Conservation (phyloP, 768 basidiomycete genomes). For the Hebeloma cylindrosporum region DNA sequence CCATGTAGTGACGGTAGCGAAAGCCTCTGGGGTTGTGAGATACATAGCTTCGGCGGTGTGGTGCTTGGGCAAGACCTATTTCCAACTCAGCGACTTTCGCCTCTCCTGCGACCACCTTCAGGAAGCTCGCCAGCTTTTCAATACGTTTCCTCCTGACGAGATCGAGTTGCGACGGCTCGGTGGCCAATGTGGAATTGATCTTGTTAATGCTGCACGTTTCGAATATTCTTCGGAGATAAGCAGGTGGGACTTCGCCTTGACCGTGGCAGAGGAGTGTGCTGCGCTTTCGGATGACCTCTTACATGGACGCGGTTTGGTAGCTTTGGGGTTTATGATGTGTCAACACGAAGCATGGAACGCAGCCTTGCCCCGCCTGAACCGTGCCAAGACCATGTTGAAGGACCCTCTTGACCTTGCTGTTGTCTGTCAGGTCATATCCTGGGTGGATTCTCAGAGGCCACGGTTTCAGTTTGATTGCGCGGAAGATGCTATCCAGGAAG, state of each 20-base stretch:
- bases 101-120: slow-evolving; percentile 1
- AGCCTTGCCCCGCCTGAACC: background rate
- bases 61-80: slow-evolving; percentile 7
- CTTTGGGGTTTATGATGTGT: background rate
- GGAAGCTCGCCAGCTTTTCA: slow-evolving; percentile 5
- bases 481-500: background rate
- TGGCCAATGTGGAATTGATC: slow-evolving; percentile 5
- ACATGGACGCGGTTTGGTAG: slow-evolving; percentile 4
- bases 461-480: slow-evolving; percentile 3
- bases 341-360: background rate
- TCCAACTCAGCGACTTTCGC: background rate
- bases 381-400: background rate
- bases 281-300: slow-evolving; percentile 4
- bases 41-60: background rate
- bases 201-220: background rate
- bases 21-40: background rate
- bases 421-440: background rate
- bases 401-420: background rate
- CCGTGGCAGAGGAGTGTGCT: background rate
- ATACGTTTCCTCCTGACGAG: background rate
- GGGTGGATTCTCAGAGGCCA: slow-evolving; percentile 2
- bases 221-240: background rate
- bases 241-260: background rate
- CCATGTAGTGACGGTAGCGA: background rate
- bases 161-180: background rate